phyloP scores from a whole-genome alignment of 257 asterid genomes.

The Solanum okadae region DNA sequence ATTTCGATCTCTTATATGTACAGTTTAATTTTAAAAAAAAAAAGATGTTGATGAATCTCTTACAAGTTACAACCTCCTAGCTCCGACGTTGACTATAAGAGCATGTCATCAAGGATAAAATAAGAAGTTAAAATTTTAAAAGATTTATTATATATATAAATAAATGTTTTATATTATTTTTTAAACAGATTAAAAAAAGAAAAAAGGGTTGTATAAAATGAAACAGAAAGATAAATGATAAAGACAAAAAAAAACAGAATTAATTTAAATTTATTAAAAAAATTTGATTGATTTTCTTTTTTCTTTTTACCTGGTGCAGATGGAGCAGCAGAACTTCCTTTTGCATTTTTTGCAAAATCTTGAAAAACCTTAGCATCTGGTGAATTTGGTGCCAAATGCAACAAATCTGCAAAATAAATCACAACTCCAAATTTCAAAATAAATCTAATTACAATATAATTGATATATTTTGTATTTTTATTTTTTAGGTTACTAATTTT shows the following conservation, averaged over 20 bases:
- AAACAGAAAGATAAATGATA: not conserved
- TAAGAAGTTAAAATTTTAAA: not conserved
- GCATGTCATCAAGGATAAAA: not conserved
- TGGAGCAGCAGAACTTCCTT: slow-evolving; percentile 21
- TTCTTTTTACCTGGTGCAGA: slow-evolving; percentile 2
- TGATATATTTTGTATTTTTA: not conserved
- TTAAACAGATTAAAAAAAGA: not conserved
- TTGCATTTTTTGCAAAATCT: slow-evolving; percentile 38
- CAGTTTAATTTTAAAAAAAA: not conserved
- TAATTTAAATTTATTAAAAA: not conserved
- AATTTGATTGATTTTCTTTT: not conserved
- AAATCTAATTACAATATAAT: not conserved
- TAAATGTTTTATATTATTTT: not conserved
- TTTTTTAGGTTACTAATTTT: not conserved
- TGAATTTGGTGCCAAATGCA: slow-evolving; percentile 73
- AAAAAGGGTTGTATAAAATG: not conserved
- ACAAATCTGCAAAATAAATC: slow-evolving; percentile 28
- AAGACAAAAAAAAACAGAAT: not conserved
- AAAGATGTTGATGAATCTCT: not conserved
- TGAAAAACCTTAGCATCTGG: slow-evolving; percentile 73
- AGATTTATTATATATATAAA: too few species aligned
- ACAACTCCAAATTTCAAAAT: not conserved
- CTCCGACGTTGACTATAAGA: not conserved
- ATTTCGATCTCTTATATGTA: not conserved
- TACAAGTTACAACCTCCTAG: too few species aligned